phyloP scores from a whole-genome alignment of 2,329 filamentous ascomycete genomes.

The Fusarium veterinarium region DNA sequence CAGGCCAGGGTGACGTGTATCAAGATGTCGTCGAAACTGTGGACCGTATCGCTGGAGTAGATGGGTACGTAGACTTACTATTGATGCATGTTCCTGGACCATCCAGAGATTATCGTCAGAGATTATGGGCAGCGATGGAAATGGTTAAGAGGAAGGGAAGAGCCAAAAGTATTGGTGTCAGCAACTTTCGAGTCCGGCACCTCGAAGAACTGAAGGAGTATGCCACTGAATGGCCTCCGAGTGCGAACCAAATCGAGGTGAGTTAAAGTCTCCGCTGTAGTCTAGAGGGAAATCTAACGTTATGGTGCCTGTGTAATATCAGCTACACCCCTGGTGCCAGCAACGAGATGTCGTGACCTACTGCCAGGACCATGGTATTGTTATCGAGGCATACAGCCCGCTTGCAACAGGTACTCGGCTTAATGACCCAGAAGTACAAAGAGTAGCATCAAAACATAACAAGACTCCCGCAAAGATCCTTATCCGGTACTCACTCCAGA shows the following conservation, averaged over 20 bases:
- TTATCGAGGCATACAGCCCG: slow-evolving; percentile 55
- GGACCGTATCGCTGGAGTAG: slow-evolving; percentile 65
- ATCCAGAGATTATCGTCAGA: slow-evolving; percentile 65
- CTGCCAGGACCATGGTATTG: slow-evolving; percentile 84
- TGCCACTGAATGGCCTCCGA: slow-evolving; percentile 75
- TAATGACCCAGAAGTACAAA: slow-evolving; percentile 66
- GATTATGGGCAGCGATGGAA: slow-evolving; percentile 75
- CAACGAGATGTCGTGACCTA: slow-evolving; percentile 54
- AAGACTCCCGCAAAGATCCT: slow-evolving; percentile 74
- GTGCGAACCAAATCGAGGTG: slow-evolving; percentile 80
- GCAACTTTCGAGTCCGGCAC: slow-evolving; percentile 76
- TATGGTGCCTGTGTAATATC: background rate
- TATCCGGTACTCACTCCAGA: slow-evolving; percentile 76
- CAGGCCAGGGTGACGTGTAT: slow-evolving; percentile 64
- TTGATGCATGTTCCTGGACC: slow-evolving; percentile 74
- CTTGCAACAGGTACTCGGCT: slow-evolving; percentile 49
- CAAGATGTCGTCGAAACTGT: slow-evolving; percentile 70
- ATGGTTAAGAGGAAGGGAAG: slow-evolving; percentile 68
- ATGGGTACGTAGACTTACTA: slow-evolving; percentile 77
- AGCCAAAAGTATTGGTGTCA: slow-evolving; percentile 75
- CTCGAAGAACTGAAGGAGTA: slow-evolving; percentile 75
- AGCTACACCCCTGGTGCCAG: slow-evolving; percentile 80
- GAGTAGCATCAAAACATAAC: slow-evolving; percentile 67
- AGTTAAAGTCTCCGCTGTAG: slow-evolving; percentile 37
- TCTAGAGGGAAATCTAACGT: background rate